Base-by-base conservation (phyloP, 2,329 filamentous ascomycete species). In the Ustilaginoidea virens region DNA sequence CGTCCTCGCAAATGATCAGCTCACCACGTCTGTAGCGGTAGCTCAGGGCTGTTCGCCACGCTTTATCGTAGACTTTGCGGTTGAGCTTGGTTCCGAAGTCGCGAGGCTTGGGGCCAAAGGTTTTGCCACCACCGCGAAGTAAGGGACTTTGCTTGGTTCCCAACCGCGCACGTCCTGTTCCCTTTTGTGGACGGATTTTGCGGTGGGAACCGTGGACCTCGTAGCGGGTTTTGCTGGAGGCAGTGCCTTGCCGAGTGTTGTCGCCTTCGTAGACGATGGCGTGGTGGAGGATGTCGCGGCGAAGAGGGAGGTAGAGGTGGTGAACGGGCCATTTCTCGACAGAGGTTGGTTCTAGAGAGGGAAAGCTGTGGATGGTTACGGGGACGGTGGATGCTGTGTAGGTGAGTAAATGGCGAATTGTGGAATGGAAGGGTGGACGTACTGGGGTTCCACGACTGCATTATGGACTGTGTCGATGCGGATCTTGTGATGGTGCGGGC, bases 261-360 rank as follows among this genome's bases (percentile, higher is more conserved):
- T 96, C 87, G 41, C 81, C 90, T 60, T 98, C 90, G 63, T 79
- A 96, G 42, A 93, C 60, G 33, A 98, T 73, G 33, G 90, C 90
- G 39, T 82, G 74, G 60, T 98, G 87, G 30, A 98, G 74, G 39
- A 98, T 74, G 53, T 98, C 90, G 51, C 79, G 76, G 34, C 90
- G 80, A 26, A 93, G 67, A 3, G 90, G 90, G 19, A 96, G 71
- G 48, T 80, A 63, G 25, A 98, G 78, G 54, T 94, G 83, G 45
- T 80, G 79, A 35, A 74, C 62, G 23, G 80, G 75, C 63, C 86
- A 96, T 44, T 71, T 58, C 48, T 81, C 72, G 52, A 92, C 78
- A 28, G 72, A 64, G 27, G 74, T 61, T 15, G 90, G 90, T 54
- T 94, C 85, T 56, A 94, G 74, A 8, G 74, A 71, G 20, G 90